Evolutionary conservation across 164 flowering plant species (phyloP), one percentile per base, ranked within the genome.

Genomic region (Hamamelis virginiana): DNA sequence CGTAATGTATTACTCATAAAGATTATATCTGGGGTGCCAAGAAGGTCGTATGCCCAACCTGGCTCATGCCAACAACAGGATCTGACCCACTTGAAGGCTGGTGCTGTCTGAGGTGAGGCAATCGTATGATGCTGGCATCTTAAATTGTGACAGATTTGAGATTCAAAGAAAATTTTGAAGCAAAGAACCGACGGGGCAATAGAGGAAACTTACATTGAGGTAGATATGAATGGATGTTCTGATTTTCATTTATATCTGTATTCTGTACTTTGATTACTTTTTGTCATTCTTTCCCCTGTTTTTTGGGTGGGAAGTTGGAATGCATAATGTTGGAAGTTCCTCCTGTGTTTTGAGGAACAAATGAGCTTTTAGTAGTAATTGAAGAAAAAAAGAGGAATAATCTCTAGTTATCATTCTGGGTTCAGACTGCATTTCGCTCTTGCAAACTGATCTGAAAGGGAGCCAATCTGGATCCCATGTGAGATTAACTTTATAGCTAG

Each of bases 21-120:
- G 69, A 74, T 60, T 43, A 5, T 43, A 65, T 62, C 64, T 65
- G 75, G 65, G 61, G 21, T 66, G 45, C 19, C 44, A 11, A 8
- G 61, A 22, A 21, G 38, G 61, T 59, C 65, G 18, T 58, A 53
- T 41, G 45, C 67, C n/a, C 25, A 25, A 22, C 44, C 11, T 41
- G 44, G 65, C 27, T 58, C 9, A n/a, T 60, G 26, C 43, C 23
- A n/a, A 50, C 15, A 11, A 18, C 48, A 46, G 45, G 65, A 52
- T 16, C 56, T 13, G 25, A 47, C 12, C 65, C 56, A n/a, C 10
- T 16, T 16, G 27, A 41, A 55, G 46, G 59, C 14, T 26, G 60
- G 52, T 25, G 28, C 1, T 25, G 33, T 51, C 1, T 48, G 19
- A 23, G 57, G 67, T 48, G 23, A 25, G 38, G 67, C 67, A 15